Evolutionary conservation across 768 basidiomycete genomes (phyloP), one percentile per base, ranked within the genome.

Genomic region (Austroboletus eburneus): DNA sequence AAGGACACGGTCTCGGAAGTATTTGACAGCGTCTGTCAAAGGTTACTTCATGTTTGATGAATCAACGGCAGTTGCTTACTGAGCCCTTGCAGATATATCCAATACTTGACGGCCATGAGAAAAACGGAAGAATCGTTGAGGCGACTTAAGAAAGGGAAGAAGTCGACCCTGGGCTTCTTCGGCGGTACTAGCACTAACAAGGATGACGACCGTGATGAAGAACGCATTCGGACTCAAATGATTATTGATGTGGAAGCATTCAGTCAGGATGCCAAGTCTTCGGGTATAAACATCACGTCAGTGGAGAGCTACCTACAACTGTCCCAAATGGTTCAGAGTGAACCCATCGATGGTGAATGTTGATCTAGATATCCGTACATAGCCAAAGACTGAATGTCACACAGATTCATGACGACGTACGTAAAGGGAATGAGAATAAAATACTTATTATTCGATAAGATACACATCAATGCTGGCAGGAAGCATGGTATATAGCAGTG

Each of bases 61-160:
- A n/a, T n/a, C 17, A n/a, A 6, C 4, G 20, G 5, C 23, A 13
- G 13, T 47, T 39, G 6, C 17, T 37, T 23, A 49, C 32, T 30
- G 14, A 41, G 33, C 18, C 24, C 22, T 29, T 27, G 37, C 39
- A 91, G 91, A 58, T 96, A 95, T 64, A 80, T 85, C 12, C 75
- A 77, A 46, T 86, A 90, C 59, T 73, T 98, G 20, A 74, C 81
- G 9, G 79, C 81, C 1, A 91, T 94, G 78, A 88, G 83, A 65
- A 95, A 95, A 72, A 91, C 91, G 8, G 92, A 97, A 53, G 92
- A 93, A 60, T 86, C 90, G 10, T 70, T 98, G 21, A 75, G 85
- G 32, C 78, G 88, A 30, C 74, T 95, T 56, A 92, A 93, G 61
- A 95, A 89, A 64, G 86, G 87, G 36, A 91, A 89, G 58, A 90